Evolutionary conservation across 202 grass and related monocot genomes (phyloP), one percentile per base, ranked within the genome.

Genomic region (Schoenoplectus tabernaemontani): DNA sequence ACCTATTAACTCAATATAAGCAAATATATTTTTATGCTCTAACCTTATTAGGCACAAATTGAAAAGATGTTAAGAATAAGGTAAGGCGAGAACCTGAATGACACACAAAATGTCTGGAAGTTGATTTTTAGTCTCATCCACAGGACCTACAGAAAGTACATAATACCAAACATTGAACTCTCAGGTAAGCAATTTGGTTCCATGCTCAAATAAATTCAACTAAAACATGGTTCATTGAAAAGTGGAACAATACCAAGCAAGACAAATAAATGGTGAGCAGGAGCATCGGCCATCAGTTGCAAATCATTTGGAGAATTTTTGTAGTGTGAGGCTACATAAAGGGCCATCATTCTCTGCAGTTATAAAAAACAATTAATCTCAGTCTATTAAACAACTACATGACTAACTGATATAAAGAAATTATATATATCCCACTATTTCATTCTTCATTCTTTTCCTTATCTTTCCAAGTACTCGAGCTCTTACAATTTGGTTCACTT

Each of bases 261-360:
- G 65, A 98, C 91, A 84, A 98, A 98, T 36, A 98, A 78, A 80
- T 91, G 95, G 82, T 98, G 95, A 22, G 95, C 92, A 28, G 95
- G 91, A 17, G 95, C 95, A 89, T 98, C 95, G 37, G 95, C 91
- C 95, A 98, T 98, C 86, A 98, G 74, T 87, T 98, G 95, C 78
- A 98, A 88, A 78, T 98, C 95, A 98, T 95, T 95, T 26, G 95
- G 95, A 61, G 95, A 98, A 86, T 95, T 98, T 89, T 98, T 98
- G 78, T 98, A 98, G 59, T 98, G 95, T 59, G 95, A 98, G 82
- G 95, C 91, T 84, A 98, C 89, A 87, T 98, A 98, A 84, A 98
- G 91, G 75, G 95, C 82, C 95, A 98, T 98, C 95, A 98, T 98
- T 61, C 95, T 81, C 95, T 98, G 87, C 85, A 86, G 87, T 79